phyloP scores from a whole-genome alignment of 2,329 filamentous ascomycete species.

The Fusarium devonianum region DNA sequence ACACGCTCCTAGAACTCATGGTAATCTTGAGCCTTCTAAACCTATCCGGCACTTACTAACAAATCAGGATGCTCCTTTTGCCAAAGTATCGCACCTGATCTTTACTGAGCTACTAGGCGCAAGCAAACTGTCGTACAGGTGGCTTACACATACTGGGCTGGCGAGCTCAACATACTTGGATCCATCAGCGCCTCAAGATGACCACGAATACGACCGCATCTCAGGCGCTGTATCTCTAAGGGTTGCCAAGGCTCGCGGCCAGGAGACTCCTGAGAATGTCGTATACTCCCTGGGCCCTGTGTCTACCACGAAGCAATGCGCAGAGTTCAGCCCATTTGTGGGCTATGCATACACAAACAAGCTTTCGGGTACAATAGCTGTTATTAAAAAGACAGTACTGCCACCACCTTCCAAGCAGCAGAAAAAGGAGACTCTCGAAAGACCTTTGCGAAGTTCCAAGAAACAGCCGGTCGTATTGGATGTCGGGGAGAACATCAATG shows the following conservation, averaged over 20 bases:
- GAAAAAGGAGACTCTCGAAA: not conserved
- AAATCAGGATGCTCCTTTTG: conserved; percentile 16
- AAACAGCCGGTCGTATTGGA: no score
- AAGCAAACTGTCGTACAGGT: conserved; percentile 34
- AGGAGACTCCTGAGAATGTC: conserved; percentile 14
- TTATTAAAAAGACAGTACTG: not conserved
- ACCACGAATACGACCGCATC: conserved; percentile 29
- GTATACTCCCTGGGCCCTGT: conserved; percentile 5
- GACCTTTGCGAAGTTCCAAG: not conserved
- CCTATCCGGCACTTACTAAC: conserved; percentile 16
- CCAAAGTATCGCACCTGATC: conserved; percentile 35
- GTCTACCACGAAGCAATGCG: not conserved
- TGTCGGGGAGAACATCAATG: no score
- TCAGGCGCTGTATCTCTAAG: conserved; percentile 31
- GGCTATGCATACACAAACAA: conserved; percentile 30
- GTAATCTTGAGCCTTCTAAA: conserved; percentile 21
- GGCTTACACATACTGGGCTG: conserved; percentile 41
- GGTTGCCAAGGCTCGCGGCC: conserved; percentile 10
- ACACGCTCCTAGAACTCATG: conserved; percentile 26
- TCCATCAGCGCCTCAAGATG: not conserved
- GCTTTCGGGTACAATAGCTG: conserved; percentile 2
- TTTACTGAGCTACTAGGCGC: conserved; percentile 21
- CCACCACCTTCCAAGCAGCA: not conserved
- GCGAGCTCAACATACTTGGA: conserved; percentile 39
- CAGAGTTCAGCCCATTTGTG: conserved; percentile 25